Base-by-base conservation (phyloP, 2,329 filamentous ascomycete genomes). In the Aspergillus ustus region DNA sequence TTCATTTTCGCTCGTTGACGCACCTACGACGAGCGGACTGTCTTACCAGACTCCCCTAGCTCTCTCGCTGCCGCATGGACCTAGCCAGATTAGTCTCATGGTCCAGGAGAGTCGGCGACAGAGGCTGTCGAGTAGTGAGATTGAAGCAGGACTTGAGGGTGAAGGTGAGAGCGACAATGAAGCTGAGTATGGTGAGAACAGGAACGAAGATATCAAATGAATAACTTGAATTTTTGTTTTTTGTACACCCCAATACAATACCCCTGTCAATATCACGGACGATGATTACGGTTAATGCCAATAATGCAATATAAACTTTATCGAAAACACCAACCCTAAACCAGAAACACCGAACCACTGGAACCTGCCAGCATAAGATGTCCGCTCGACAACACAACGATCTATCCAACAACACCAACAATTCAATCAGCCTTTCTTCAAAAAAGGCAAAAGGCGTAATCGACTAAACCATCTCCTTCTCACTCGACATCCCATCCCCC, bases 381-480 rank as follows among this genome's bases (percentile, higher is more conserved):
- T 37, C 34, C 6, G 34, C 34, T 37, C 31, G 13, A 28, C 43
- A 56, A 48, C 9, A 48, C 25, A 43, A 19, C 31, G 9, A 22
- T 40, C 53, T 22, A 45, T 48, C 19, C 53, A 48, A 37, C 13
- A 28, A 20, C 31, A 49, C 6, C 44, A 31, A 58, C 13, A 20
- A 31, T 28, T 22, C 5, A 20, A 22, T 31, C 22, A 9, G 29
- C 29, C 20, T 19, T 22, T 19, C 7, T 17, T 17, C 44, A 9
- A 4, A 52, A 13, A 28, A n/a, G n/a, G 34, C 2, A 13, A 51
- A 44, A 22, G 11, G 19, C 22, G 11, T 31, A 7, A 13, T 15
- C 40, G 40, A 19, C 53, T 46, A 62, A 53, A 57, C 61, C 56
- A 66, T 63, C 52, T 68, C 69, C 66, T 72, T 69, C 67, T 69